These are phyloP conservation scores for Trichophyton mentagrophytes DNA, from an alignment of 2,329 filamentous ascomycete genomes.

Conservation along the genomic window DNA sequence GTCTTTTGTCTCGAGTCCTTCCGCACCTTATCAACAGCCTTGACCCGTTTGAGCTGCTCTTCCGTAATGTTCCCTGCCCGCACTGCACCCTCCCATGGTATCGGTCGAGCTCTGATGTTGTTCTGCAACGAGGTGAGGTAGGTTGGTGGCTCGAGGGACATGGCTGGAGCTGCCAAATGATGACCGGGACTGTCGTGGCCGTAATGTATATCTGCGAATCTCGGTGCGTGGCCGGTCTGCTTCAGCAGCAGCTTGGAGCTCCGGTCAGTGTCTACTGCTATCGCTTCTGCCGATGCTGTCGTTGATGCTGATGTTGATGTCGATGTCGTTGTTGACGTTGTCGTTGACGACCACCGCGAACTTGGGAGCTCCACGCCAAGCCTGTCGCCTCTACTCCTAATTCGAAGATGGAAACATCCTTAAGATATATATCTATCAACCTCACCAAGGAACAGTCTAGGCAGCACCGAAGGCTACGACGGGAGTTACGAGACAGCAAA, in stretches of 20 bases:
- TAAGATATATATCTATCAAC: neutral
- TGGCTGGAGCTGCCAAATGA: constrained; percentile 27
- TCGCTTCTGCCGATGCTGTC: neutral
- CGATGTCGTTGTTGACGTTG: neutral
- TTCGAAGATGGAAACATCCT: neutral
- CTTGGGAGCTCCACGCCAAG: neutral
- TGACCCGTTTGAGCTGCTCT: constrained; percentile 86
- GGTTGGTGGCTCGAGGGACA: constrained; percentile 85
- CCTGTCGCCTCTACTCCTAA: neutral
- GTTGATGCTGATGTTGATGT: too few species aligned
- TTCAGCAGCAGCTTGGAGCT: neutral
- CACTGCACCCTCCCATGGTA: constrained; percentile 95
- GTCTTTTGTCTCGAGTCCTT: constrained; percentile 78
- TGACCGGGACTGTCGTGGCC: neutral
- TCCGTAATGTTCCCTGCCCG: constrained; percentile 89
- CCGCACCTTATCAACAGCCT: constrained; percentile 89
- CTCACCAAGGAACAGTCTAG: neutral
- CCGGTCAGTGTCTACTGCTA: neutral
- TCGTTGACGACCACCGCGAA: neutral
- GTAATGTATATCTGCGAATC: neutral
- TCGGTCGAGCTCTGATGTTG: constrained; percentile 90
- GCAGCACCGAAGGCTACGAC: neutral
- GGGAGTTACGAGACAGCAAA: too few species aligned
- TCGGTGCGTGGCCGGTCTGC: neutral
- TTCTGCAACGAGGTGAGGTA: constrained; percentile 83